phyloP scores from a whole-genome alignment of 2,329 filamentous ascomycete genomes.

The Colletotrichum melonis region DNA sequence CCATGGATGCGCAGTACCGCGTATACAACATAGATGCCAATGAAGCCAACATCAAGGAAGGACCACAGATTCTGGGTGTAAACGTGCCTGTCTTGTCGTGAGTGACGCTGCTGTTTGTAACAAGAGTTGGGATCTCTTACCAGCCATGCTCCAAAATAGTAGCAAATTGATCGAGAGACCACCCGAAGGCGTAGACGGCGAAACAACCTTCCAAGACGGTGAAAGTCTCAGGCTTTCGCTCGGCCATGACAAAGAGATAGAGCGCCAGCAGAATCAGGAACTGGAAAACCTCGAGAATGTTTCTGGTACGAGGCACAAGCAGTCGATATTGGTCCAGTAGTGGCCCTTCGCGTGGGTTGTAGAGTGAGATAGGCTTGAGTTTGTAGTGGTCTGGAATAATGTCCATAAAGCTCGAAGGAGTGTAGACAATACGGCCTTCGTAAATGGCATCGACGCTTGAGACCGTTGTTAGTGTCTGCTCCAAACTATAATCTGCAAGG shows the following conservation, averaged over 20 bases:
- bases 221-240: constrained; percentile 68
- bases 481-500: constrained; percentile 61
- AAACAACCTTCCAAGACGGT: constrained; percentile 74
- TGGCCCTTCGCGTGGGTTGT: constrained; percentile 80
- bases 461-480: constrained; percentile 38
- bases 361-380: constrained; percentile 82
- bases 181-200: constrained; percentile 79
- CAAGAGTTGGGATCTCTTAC: constrained; percentile 46
- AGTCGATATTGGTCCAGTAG: constrained; percentile 87
- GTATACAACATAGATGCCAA: constrained; percentile 77
- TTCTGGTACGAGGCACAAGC: constrained; percentile 83
- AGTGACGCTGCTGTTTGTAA: not conserved
- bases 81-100: constrained; percentile 68
- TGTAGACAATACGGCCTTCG: constrained; percentile 83
- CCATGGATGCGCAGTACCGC: constrained; percentile 75
- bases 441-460: constrained; percentile 80
- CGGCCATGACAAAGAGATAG: constrained; percentile 79
- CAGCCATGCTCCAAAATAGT: constrained; percentile 81
- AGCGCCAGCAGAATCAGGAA: constrained; percentile 76
- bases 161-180: constrained; percentile 82
- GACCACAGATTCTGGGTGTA: constrained; percentile 92
- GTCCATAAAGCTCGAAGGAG: constrained; percentile 83
- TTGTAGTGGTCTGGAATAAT: constrained; percentile 90
- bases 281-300: constrained; percentile 78
- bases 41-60: constrained; percentile 84